These are phyloP conservation scores for Phytophthora ohioensis DNA, from an alignment of 352 stramenopile species.

Conservation along the genomic window DNA sequence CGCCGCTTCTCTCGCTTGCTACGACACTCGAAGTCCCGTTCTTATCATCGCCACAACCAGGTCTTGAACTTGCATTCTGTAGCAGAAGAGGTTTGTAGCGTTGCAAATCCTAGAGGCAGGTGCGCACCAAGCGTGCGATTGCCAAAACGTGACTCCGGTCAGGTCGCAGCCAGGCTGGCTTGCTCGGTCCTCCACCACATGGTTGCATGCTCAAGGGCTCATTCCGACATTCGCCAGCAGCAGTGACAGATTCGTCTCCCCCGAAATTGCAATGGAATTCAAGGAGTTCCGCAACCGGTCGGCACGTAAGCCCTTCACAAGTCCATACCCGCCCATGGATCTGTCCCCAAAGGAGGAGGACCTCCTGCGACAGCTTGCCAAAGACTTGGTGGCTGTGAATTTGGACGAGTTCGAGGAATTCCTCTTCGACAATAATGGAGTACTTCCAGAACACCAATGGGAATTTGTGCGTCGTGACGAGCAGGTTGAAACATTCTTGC, in stretches of 20 bases:
- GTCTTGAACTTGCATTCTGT: constrained; percentile 28
- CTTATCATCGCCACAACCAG: constrained; percentile 22
- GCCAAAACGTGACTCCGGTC: constrained; percentile 22
- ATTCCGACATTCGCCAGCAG: constrained; percentile 30
- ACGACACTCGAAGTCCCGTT: constrained; percentile 21
- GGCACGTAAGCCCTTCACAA: constrained; percentile 31
- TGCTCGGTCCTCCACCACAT: constrained; percentile 5
- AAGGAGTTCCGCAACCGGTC: constrained; percentile 35
- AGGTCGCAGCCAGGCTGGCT: neutral
- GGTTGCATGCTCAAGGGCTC: constrained; percentile 12
- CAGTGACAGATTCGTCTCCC: constrained; percentile 1
- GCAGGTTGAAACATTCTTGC: constrained; percentile 38
- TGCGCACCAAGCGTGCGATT: constrained; percentile 35
- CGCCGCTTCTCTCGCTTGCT: constrained; percentile 24
- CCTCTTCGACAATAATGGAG: constrained; percentile 33
- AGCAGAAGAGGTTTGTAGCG: constrained; percentile 7
- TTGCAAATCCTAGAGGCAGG: constrained; percentile 30
- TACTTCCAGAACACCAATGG: constrained; percentile 31
- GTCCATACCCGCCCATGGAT: constrained; percentile 38
- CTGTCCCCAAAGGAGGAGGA: constrained; percentile 28
- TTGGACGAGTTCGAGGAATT: constrained; percentile 41
- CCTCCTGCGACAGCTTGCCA: constrained; percentile 36
- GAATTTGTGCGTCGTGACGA: constrained; percentile 39
- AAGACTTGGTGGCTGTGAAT: constrained; percentile 35
- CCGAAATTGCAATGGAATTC: constrained; percentile 37